Evolutionary conservation across 1,284 basidiomycete species (phyloP).

Genomic region (Sporisorium iseilematis-ciliati): DNA sequence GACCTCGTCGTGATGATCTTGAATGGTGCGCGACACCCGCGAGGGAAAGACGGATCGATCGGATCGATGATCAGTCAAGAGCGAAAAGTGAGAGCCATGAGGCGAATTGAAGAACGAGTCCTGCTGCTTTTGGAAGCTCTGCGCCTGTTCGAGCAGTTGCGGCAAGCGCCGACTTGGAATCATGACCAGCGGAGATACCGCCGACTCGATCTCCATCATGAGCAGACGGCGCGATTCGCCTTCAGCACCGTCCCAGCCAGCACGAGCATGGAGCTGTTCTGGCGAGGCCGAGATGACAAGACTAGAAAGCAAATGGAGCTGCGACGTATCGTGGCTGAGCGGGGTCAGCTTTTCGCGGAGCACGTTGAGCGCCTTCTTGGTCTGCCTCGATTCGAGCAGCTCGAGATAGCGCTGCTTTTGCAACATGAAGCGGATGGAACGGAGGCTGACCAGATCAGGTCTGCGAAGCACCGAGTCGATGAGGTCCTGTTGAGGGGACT

Average conservation of each 20-base stretch:
- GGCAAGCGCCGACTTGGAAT: slow-evolving; percentile 89
- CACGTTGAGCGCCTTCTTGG: slow-evolving; percentile 84
- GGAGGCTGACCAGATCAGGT: slow-evolving; percentile 45
- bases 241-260: slow-evolving; percentile 88
- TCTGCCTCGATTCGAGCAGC: slow-evolving; percentile 84
- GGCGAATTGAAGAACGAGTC: slow-evolving; percentile 65
- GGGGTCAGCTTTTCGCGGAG: slow-evolving; percentile 88
- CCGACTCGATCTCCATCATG: slow-evolving; percentile 84
- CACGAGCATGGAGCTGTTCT: slow-evolving; percentile 83
- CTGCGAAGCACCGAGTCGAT: slow-evolving; percentile 55
- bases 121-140: slow-evolving; percentile 76
- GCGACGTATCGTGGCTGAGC: slow-evolving; percentile 55
- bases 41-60: slow-evolving; percentile 85
- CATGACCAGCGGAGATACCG: slow-evolving; percentile 90
- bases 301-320: slow-evolving; percentile 62
- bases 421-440: slow-evolving; percentile 84
- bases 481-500: slow-evolving; percentile 24
- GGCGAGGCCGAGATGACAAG: slow-evolving; percentile 70
- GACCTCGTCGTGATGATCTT: slow-evolving; percentile 90
- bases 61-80: slow-evolving; percentile 88
- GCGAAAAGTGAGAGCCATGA: slow-evolving; percentile 76
- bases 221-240: slow-evolving; percentile 82
- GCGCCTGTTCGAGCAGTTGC: slow-evolving; percentile 87
- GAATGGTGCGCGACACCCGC: slow-evolving; percentile 76
- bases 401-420: slow-evolving; percentile 96